Base-by-base conservation (phyloP, 331 rosid genomes). In the Rhamnella rubrinervis region DNA sequence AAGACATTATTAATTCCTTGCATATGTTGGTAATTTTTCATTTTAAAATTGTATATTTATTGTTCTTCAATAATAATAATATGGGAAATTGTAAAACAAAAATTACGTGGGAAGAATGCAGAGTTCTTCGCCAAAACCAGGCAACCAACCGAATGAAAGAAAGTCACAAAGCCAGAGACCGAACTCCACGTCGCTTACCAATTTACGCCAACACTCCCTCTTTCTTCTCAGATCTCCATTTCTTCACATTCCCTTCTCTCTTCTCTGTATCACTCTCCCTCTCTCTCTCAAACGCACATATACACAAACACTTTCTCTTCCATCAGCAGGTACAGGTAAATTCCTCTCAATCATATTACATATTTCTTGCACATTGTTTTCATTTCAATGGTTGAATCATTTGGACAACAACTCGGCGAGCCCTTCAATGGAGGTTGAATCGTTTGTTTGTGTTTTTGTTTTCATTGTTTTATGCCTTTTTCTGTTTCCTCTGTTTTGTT, bases 91-190 rank as follows among this genome's bases (percentile, higher is more conserved):
- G 8, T 4, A 19, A 52, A 52, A 13, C 7, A n/a, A 51, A 52
- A 26, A 51, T 66, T 53, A 67, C 71, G 60, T 35, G 71, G 58
- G 61, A 67, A n/a, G 5, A 28, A 44, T 44, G 49, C 49, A 44
- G 49, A 9, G 49, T 44, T 44, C 49, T 44, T 18, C 44, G 40
- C 47, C 44, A 51, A 11, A 67, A 65, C n/a, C 37, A 16, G 44
- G 25, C 20, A 18, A 15, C 13, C 2, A 38, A 40, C 37, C 31
- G 35, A 17, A 37, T 13, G 63, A 17, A 37, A 37, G 28, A 28
- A 28, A 2, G 14, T 15, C 17, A 8, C 13, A 53, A 7, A 53
- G 57, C 58, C 20, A 53, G 20, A 17, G 63, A 59, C 10, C 3
- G 37, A 17, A 31, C 40, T 37, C 63, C 63, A 59, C 63, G n/a